phyloP scores from a whole-genome alignment of 495 filamentous ascomycete genomes.

The Aspergillus nidulans region DNA sequence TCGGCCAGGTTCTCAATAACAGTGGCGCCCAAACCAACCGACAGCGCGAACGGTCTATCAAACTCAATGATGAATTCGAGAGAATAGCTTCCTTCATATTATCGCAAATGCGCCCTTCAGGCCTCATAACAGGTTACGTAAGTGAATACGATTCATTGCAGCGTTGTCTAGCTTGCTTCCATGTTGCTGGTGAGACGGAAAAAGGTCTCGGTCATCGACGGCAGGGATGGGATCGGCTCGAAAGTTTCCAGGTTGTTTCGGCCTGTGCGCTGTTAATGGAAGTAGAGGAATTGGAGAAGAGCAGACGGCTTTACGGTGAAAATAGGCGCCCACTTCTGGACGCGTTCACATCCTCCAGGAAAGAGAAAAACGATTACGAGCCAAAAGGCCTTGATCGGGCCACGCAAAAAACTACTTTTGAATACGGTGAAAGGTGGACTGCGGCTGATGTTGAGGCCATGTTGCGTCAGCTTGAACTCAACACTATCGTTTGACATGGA shows the following conservation, averaged over 20 bases:
- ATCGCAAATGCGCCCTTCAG: constrained; percentile 30
- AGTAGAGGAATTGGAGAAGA: neutral
- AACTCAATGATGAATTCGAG: constrained; percentile 57
- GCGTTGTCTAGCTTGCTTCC: constrained; percentile 18
- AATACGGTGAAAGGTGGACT: neutral
- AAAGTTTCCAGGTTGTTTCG: constrained; percentile 8
- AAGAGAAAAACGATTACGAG: neutral
- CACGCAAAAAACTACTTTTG: neutral
- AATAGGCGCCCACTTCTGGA: neutral
- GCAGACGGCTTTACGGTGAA: neutral
- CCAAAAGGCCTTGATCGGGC: neutral
- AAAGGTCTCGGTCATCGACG: neutral
- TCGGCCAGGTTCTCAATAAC: constrained; percentile 66
- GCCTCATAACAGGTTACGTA: neutral
- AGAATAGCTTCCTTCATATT: constrained; percentile 43
- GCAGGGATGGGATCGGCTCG: neutral
- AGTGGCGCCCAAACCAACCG: constrained; percentile 51
- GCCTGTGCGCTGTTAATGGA: constrained; percentile 8
- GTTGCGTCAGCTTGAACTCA: neutral
- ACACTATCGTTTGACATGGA: no score
- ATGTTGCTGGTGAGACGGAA: constrained; percentile 6
- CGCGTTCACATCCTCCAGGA: neutral
- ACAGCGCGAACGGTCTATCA: constrained; percentile 56
- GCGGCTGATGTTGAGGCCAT: neutral
- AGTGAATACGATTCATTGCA: constrained; percentile 8